These are phyloP conservation scores for Zoysia pacifica DNA, from an alignment of 176 grass and related monocot genomes.

Conservation along the genomic window DNA sequence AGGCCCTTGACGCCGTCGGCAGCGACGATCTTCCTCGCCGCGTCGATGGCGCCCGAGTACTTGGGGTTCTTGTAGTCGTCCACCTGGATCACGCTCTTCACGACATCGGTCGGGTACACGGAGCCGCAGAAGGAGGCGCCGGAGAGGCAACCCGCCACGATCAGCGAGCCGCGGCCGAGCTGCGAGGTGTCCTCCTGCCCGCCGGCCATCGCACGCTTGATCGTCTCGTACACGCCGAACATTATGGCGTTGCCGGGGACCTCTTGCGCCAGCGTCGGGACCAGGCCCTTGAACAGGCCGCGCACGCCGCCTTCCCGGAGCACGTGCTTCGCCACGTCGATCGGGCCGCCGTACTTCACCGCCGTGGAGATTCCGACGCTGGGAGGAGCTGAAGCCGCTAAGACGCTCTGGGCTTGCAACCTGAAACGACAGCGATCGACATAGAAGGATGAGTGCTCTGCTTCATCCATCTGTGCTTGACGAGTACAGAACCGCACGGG, in stretches of 20 bases:
- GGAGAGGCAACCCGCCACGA: slow-evolving; percentile 71
- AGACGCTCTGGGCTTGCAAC: slow-evolving; percentile 82
- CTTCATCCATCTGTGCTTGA: too few species aligned
- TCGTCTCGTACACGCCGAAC: slow-evolving; percentile 84
- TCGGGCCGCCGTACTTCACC: slow-evolving; percentile 37
- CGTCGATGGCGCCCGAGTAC: slow-evolving; percentile 67
- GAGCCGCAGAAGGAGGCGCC: slow-evolving; percentile 63
- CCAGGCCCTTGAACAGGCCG: slow-evolving; percentile 79
- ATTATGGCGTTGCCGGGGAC: slow-evolving; percentile 83
- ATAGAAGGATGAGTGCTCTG: too few species aligned
- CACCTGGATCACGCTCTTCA: slow-evolving; percentile 95
- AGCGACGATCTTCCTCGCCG: slow-evolving; percentile 75
- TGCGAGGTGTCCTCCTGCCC: slow-evolving; percentile 58
- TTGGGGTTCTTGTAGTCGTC: slow-evolving; percentile 86
- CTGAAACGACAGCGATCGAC: slow-evolving; percentile 16
- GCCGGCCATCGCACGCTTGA: slow-evolving; percentile 69
- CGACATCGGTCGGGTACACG: slow-evolving; percentile 82
- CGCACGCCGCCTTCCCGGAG: slow-evolving; percentile 58
- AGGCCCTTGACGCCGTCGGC: slow-evolving; percentile 77
- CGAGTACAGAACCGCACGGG: too few species aligned
- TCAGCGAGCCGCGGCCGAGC: slow-evolving; percentile 60
- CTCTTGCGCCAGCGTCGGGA: slow-evolving; percentile 77
- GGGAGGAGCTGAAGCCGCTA: slow-evolving; percentile 53
- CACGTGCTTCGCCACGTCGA: slow-evolving; percentile 83
- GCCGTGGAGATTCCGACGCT: slow-evolving; percentile 5